Conservation (phyloP, 2,329 filamentous ascomycete genomes). For the Sporothrix variecibatus region DNA sequence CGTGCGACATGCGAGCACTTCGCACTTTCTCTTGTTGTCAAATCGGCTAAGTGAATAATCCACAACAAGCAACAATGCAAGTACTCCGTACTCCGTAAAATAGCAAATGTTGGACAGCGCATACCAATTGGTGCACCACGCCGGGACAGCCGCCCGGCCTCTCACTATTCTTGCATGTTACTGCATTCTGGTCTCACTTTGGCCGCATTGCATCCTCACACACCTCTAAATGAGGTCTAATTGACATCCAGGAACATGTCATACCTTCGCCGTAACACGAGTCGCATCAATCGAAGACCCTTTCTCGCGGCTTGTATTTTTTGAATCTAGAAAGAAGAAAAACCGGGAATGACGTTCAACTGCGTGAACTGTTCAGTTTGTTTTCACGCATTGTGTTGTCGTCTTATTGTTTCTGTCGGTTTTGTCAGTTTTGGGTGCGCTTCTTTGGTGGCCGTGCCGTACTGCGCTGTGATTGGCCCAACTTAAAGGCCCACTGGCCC, state of each 20-base stretch:
- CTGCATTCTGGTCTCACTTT: neutral
- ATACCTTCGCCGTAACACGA: neutral
- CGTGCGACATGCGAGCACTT: constrained; percentile 12
- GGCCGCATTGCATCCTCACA: neutral
- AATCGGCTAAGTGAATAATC: constrained; percentile 20
- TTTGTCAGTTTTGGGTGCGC: neutral
- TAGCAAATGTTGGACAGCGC: neutral
- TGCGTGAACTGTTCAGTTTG: neutral
- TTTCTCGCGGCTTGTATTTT: neutral
- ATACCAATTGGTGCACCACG: constrained; percentile 3
- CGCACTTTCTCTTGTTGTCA: neutral
- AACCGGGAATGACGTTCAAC: neutral
- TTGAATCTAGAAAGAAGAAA: neutral
- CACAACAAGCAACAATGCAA: neutral
- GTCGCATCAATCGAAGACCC: neutral
- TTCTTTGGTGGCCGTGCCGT: neutral
- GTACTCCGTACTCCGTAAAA: neutral
- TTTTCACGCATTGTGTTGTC: constrained; percentile 13
- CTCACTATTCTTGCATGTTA: neutral
- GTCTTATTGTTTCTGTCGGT: neutral
- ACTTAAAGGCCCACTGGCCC: neutral
- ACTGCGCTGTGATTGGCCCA: constrained; percentile 16
- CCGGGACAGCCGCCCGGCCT: neutral
- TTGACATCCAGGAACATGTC: neutral
- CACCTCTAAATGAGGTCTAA: neutral